Percentiles rank a stretch among this genome's conserved stretches.
These are phyloP conservation scores for Colletotrichum melonis DNA, from an alignment of 2,329 filamentous ascomycete genomes.

Conservation along the genomic window DNA sequence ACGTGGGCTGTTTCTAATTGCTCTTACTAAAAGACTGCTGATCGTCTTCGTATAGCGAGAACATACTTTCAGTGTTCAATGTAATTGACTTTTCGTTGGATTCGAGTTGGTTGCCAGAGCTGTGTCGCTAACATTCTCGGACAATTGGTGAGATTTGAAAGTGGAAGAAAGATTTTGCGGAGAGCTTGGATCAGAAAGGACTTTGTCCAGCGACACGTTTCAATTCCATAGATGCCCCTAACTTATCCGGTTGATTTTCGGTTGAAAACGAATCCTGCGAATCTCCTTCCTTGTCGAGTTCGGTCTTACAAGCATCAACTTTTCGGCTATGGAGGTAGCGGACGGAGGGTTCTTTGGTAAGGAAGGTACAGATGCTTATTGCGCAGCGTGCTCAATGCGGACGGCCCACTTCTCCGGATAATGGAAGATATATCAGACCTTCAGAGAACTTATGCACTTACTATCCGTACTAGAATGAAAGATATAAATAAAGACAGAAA, in stretches of 20 bases:
- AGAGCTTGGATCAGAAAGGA: not conserved
- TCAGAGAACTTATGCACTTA: not conserved
- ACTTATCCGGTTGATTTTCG: not conserved
- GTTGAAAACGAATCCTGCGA: no score
- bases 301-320: no score
- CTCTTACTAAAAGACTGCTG: not conserved
- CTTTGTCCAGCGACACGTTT: not conserved
- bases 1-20: not conserved
- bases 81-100: no score
- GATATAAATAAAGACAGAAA: no score
- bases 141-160: not conserved
- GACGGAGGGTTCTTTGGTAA: no score
- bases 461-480: not conserved
- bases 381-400: not conserved
- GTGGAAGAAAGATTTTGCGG: not conserved
- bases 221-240: not conserved
- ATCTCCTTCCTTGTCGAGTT: no score
- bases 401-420: not conserved
- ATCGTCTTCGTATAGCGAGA: not conserved
- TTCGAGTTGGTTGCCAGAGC: no score
- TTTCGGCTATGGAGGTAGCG: no score
- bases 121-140: not conserved
- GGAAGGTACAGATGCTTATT: not conserved
- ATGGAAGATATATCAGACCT: not conserved
- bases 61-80: not conserved